Conservation (phyloP, 179 eudicot species). For the Silene coronaria region DNA sequence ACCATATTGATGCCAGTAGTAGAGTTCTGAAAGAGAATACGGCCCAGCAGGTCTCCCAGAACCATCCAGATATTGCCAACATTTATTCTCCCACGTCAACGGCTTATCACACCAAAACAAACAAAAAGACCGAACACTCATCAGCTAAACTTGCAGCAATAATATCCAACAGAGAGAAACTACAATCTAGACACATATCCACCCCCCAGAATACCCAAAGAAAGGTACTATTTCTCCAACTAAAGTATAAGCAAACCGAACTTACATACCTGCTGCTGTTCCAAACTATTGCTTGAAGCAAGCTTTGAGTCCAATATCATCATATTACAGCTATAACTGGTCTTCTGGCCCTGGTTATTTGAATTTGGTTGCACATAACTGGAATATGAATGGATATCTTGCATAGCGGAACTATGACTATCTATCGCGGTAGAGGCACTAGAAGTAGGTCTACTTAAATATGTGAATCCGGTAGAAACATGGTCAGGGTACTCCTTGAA, state of each 20-base stretch:
- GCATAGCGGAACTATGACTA: slow-evolving; percentile 14
- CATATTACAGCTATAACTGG: slow-evolving; percentile 20
- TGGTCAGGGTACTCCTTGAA: slow-evolving; percentile 84
- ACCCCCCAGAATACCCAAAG: background rate
- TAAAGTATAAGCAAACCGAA: background rate
- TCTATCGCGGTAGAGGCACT: slow-evolving; percentile 21
- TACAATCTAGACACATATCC: background rate
- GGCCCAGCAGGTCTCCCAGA: slow-evolving; percentile 70
- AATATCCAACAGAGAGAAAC: background rate
- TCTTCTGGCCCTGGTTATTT: slow-evolving; percentile 19
- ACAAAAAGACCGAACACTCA: background rate
- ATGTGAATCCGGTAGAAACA: slow-evolving; percentile 65
- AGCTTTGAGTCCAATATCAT: slow-evolving; percentile 21
- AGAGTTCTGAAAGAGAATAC: slow-evolving; percentile 76
- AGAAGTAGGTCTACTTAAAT: slow-evolving; percentile 29
- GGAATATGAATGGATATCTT: slow-evolving; percentile 12
- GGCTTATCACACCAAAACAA: slow-evolving; percentile 10
- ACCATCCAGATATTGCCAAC: slow-evolving; percentile 69
- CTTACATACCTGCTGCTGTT: slow-evolving; percentile 36
- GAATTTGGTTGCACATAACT: slow-evolving; percentile 17
- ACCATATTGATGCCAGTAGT: slow-evolving; percentile 75
- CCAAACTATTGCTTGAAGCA: slow-evolving; percentile 22
- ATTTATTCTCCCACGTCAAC: slow-evolving; percentile 57
- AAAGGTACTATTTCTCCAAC: background rate
- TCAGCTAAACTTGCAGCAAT: slow-evolving; percentile 4